Evolutionary conservation across 768 basidiomycete genomes (phyloP).

Genomic region (Calocybe gangraenosa): DNA sequence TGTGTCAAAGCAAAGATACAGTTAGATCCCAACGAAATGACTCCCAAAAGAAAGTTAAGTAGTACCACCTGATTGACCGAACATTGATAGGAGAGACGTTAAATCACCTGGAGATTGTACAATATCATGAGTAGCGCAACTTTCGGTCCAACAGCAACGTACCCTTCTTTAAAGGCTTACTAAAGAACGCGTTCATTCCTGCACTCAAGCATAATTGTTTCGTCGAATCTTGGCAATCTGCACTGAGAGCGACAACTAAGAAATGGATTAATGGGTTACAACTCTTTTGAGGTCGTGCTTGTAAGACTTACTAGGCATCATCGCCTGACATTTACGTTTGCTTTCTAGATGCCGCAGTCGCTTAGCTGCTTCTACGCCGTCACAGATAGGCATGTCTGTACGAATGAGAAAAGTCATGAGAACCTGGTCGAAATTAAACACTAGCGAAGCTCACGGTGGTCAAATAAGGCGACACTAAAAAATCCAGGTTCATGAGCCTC

Average conservation of each 20-base stretch:
- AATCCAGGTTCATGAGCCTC: constrained; percentile 62
- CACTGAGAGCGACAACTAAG: constrained; percentile 67
- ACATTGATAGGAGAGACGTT: constrained; percentile 49
- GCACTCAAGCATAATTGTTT: constrained; percentile 73
- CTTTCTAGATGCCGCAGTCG: constrained; percentile 55
- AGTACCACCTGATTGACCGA: constrained; percentile 27
- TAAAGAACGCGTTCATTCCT: constrained; percentile 75
- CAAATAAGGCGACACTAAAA: constrained; percentile 68
- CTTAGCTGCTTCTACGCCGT: constrained; percentile 73
- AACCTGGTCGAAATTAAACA: not conserved
- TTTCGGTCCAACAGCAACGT: constrained; percentile 9
- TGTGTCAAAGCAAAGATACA: too few species aligned
- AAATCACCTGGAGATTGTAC: constrained; percentile 41
- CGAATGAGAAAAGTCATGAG: not conserved
- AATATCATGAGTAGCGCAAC: not conserved
- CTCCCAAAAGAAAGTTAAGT: too few species aligned
- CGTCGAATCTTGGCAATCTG: constrained; percentile 74
- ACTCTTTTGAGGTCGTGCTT: not conserved
- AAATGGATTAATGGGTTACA: not conserved
- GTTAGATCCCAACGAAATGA: too few species aligned
- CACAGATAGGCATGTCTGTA: constrained; percentile 76
- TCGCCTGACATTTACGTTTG: constrained; percentile 43
- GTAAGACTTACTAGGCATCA: constrained; percentile 50
- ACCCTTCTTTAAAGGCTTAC: constrained; percentile 67
- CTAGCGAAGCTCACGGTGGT: constrained; percentile 52